Conservation (phyloP, 805 yeast species). For the Kazachstania viticola region DNA sequence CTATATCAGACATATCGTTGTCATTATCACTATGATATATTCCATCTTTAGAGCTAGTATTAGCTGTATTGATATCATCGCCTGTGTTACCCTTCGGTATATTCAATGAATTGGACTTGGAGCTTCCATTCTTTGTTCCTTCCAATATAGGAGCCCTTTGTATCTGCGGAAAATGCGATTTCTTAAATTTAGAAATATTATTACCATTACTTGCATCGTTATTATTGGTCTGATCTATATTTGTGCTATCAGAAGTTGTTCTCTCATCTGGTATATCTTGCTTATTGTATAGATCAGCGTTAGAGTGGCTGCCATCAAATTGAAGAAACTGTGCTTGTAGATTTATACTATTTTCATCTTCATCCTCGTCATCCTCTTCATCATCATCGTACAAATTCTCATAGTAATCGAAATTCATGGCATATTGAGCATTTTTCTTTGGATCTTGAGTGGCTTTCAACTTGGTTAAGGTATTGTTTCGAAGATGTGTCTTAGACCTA, state of each 20-base stretch:
- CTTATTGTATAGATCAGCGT: too few relatives aligned
- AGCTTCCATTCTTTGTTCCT: conserved; percentile 3
- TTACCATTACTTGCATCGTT: too few relatives aligned
- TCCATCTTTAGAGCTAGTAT: neutral
- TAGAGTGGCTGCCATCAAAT: too few relatives aligned
- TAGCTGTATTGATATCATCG: neutral
- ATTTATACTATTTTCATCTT: conserved; percentile 14
- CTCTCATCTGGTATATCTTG: neutral
- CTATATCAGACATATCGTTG: conserved; percentile 19
- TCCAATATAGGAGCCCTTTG: conserved; percentile 5
- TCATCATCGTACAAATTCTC: conserved; percentile 24
- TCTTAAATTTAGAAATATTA: conserved; percentile 8
- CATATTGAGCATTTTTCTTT: conserved; percentile 7
- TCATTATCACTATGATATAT: conserved; percentile 1
- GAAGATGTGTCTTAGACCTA: too few relatives aligned
- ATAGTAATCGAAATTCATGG: conserved; percentile 23
- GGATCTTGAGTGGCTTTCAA: neutral
- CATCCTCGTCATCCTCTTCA: conserved; percentile 26
- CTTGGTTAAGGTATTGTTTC: too few relatives aligned
- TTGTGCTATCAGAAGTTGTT: neutral
- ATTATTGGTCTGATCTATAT: neutral
- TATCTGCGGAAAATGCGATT: conserved; percentile 9
- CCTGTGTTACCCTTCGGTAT: neutral
- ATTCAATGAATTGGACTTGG: conserved; percentile 4
- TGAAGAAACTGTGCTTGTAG: conserved; percentile 17